Conservation (phyloP, 352 stramenopile species). For the Pythium aristosporum region DNA sequence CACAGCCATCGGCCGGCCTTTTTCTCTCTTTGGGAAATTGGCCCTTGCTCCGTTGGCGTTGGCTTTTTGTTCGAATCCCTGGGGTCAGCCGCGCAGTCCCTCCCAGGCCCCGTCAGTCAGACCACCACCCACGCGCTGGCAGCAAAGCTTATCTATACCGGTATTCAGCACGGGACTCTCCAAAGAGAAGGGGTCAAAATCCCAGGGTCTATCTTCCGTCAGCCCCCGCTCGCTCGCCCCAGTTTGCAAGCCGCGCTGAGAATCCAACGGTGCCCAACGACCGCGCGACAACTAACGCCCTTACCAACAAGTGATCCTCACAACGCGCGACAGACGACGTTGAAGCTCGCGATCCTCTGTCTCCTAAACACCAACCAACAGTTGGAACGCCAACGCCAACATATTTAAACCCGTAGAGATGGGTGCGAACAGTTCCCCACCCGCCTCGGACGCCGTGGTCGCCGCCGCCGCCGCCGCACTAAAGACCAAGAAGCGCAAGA, state of each 20-base stretch:
- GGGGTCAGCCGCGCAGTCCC: constrained; percentile 20
- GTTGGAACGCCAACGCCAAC: constrained; percentile 18
- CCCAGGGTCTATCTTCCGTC: constrained; percentile 2
- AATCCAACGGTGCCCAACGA: constrained; percentile 8
- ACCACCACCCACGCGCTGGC: constrained; percentile 19
- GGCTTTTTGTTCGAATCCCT: constrained; percentile 32
- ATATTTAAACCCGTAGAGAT: constrained; percentile 10
- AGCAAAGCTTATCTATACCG: constrained; percentile 5
- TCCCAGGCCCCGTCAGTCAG: constrained; percentile 21
- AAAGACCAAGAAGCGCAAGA: constrained; percentile 66
- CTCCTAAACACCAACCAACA: constrained; percentile 11
- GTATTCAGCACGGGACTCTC: constrained; percentile 25
- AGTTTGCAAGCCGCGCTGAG: constrained; percentile 5
- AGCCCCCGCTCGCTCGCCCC: background rate
- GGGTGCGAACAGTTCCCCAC: constrained; percentile 30
- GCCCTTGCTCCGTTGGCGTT: constrained; percentile 2
- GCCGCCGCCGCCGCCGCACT: constrained; percentile 14
- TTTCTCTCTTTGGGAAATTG: background rate
- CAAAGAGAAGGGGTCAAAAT: background rate
- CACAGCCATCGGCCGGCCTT: constrained; percentile 4
- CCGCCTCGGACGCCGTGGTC: constrained; percentile 22
- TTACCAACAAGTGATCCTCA: background rate
- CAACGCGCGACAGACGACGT: constrained; percentile 22
- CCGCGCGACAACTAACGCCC: constrained; percentile 20
- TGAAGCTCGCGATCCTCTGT: constrained; percentile 22